Conservation (phyloP, 371 early-diverging fungal genomes). For the Thermomucor indicae-seudaticae region DNA sequence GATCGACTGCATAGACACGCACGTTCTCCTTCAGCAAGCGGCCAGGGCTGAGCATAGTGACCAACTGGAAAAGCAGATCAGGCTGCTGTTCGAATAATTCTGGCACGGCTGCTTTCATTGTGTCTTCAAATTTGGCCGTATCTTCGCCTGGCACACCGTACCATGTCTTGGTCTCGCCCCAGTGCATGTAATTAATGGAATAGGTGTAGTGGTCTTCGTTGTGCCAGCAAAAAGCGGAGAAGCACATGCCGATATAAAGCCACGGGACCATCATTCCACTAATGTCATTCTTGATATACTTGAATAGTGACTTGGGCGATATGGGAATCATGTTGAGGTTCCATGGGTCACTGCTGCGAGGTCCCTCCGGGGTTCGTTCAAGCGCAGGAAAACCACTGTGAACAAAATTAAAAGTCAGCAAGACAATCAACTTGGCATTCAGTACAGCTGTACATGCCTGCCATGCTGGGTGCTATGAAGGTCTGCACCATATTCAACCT, state of each 20-base stretch:
- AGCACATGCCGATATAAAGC: slow-evolving; percentile 96
- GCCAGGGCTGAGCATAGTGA: slow-evolving; percentile 87
- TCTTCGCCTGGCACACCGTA: slow-evolving; percentile 90
- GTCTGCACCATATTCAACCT: slow-evolving; percentile 97
- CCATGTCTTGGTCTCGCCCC: slow-evolving; percentile 97
- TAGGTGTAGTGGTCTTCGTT: slow-evolving; percentile 96
- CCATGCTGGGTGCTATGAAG: slow-evolving; percentile 89
- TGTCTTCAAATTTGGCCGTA: slow-evolving; percentile 79
- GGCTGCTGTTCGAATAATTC: slow-evolving; percentile 90
- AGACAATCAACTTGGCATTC: not conserved
- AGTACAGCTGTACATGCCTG: slow-evolving; percentile 43
- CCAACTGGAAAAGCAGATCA: slow-evolving; percentile 88
- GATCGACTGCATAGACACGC: slow-evolving; percentile 76
- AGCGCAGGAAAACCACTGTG: slow-evolving; percentile 14
- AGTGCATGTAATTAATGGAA: slow-evolving; percentile 94
- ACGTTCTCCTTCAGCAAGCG: slow-evolving; percentile 74
- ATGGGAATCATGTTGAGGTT: slow-evolving; percentile 87
- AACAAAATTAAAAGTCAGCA: not conserved
- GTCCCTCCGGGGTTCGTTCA: slow-evolving; percentile 8
- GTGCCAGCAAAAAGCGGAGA: slow-evolving; percentile 98
- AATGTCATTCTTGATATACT: slow-evolving; percentile 85
- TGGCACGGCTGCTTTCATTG: slow-evolving; percentile 78
- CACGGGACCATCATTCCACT: slow-evolving; percentile 96
- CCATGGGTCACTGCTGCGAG: slow-evolving; percentile 49
- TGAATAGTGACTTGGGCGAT: slow-evolving; percentile 76